phyloP scores from a whole-genome alignment of 2,329 filamentous ascomycete species.

The Xylaria sp. region DNA sequence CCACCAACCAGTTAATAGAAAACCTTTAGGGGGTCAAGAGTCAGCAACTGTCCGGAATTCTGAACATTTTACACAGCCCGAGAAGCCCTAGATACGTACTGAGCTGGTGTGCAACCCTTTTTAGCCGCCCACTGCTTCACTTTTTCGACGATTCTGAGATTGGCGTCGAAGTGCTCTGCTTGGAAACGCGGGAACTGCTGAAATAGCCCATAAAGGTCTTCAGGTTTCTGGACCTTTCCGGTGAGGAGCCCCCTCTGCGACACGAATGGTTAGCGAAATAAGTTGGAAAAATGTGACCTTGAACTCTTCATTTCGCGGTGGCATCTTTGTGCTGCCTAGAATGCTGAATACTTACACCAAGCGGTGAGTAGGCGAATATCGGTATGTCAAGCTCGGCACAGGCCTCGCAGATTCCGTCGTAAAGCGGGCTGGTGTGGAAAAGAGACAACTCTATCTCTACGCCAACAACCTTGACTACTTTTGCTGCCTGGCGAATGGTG shows the following conservation, averaged over 20 bases:
- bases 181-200: constrained; percentile 23
- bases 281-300: not conserved
- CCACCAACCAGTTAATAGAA: constrained; percentile 32
- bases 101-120: constrained; percentile 30
- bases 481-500: constrained; percentile 40
- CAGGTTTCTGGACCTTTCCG: constrained; percentile 21
- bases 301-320: not conserved
- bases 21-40: constrained; percentile 1
- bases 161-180: constrained; percentile 23
- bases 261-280: not conserved
- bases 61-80: not conserved
- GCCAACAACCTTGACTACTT: constrained; percentile 38
- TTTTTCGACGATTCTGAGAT: constrained; percentile 26
- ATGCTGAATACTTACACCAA: constrained; percentile 44
- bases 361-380: constrained; percentile 56
- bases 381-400: constrained; percentile 58
- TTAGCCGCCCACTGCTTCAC: constrained; percentile 28
- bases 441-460: constrained; percentile 46
- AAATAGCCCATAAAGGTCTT: constrained; percentile 11
- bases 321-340: not conserved
- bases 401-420: constrained; percentile 42
- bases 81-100: constrained; percentile 7
- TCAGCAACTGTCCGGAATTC: not conserved
- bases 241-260: constrained; percentile 26
- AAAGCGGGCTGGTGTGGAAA: constrained; percentile 39